Evolutionary conservation across 1,284 basidiomycete genomes (phyloP), one percentile per base, ranked within the genome.

Genomic region (Dichomitus squalens): DNA sequence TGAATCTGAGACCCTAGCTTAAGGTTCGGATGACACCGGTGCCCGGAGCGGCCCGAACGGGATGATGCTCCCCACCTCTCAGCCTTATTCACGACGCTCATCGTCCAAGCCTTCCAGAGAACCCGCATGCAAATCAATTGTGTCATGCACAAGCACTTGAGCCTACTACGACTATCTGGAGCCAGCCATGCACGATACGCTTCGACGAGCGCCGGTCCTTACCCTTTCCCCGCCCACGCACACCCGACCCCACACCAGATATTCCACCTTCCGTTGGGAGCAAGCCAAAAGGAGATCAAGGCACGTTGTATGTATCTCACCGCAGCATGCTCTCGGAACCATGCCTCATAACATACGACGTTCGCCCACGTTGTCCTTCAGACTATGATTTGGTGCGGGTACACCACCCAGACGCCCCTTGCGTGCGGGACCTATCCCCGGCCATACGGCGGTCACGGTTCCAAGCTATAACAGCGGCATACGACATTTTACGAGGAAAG

Each of bases 301-400:
- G 52, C 74, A n/a, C 71, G 82, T 64, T 83, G 82, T 83, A 59
- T 68, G 79, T 69, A 53, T 25, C 21, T 43, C 5, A 21, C 4
- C 33, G 7, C 14, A 16, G 8, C 38, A 4, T n/a, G 9, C 41
- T 31, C 4, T 34, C 23, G 23, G 4, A 21, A 14, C 29, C 7
- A 14, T 9, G 21, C 20, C 7, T 21, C 23, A 6, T 6, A 12
- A 3, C 31, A 14, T 7, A 27, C 8, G 3, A 4, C 35, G 16
- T 49, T 14, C 21, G 47, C 41, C 23, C 21, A 41, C 46, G 23
- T 48, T 50, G 16, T 39, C 54, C 14, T 41, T 31, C 59, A 84
- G 82, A 83, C 64, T 83, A 80, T 59, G 80, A 84, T 35, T 77
- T 83, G 38, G 82, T 80, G 39, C 79, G 79, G n/a, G 62, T 73